These are phyloP conservation scores for Goffeauzyma gilvescens DNA, from an alignment of 768 basidiomycete species.

Conservation along the genomic window DNA sequence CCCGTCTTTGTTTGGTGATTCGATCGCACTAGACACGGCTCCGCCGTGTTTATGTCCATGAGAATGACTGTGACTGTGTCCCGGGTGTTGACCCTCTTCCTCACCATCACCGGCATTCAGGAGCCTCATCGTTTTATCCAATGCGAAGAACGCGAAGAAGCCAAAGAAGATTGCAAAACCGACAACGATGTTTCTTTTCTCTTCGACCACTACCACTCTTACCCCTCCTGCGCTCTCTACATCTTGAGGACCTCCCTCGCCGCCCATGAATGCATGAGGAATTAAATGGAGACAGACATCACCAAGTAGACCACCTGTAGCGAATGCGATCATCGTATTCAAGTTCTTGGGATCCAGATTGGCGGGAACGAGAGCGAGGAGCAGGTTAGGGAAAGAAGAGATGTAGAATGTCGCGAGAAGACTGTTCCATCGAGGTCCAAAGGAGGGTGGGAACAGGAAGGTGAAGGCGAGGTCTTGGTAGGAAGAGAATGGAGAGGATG, in stretches of 20 bases:
- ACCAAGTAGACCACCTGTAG: slow-evolving; percentile 79
- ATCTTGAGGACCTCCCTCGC: slow-evolving; percentile 43
- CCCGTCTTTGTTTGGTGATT: too few relatives aligned
- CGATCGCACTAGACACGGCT: too few relatives aligned
- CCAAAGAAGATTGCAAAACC: slow-evolving; percentile 74
- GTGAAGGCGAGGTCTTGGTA: slow-evolving; percentile 7
- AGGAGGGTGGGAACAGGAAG: slow-evolving; percentile 7
- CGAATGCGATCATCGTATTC: slow-evolving; percentile 87
- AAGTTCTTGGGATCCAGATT: slow-evolving; percentile 57
- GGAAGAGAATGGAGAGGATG: too few relatives aligned
- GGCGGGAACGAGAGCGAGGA: slow-evolving; percentile 80
- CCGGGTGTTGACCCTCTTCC: slow-evolving; percentile 37
- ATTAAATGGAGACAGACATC: slow-evolving; percentile 84
- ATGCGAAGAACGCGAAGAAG: slow-evolving; percentile 76
- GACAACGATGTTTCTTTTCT: slow-evolving; percentile 74
- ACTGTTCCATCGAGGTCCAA: slow-evolving; percentile 18
- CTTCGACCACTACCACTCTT: slow-evolving; percentile 66
- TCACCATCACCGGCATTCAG: slow-evolving; percentile 44
- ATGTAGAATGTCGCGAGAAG: slow-evolving; percentile 88
- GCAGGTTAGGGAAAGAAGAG: slow-evolving; percentile 91
- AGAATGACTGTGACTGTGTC: slow-evolving; percentile 44
- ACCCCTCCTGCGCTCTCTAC: slow-evolving; percentile 35
- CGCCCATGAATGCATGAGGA: slow-evolving; percentile 81
- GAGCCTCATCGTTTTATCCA: slow-evolving; percentile 78
- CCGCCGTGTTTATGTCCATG: slow-evolving; percentile 24